Evolutionary conservation across 495 filamentous ascomycete species (phyloP).

Genomic region (Annulohypoxylon moriforme): DNA sequence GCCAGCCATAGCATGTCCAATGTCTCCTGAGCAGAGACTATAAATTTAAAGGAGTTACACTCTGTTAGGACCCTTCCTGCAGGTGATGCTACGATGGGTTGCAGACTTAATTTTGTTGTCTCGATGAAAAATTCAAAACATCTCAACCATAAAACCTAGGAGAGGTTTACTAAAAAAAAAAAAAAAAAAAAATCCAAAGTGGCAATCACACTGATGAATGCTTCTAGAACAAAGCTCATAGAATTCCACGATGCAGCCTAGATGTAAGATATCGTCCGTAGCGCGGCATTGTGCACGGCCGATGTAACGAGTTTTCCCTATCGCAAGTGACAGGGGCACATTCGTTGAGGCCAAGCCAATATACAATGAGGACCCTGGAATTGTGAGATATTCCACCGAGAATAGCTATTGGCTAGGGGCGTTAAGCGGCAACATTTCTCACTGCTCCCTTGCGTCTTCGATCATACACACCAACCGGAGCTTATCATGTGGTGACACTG

Average conservation of each 20-base stretch:
- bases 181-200: not conserved
- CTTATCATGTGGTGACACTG: conserved; percentile 28
- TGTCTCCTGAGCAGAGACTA: conserved; percentile 16
- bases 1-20: conserved; percentile 1
- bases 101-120: conserved; percentile 15
- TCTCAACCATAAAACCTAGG: not conserved
- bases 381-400: conserved; percentile 22
- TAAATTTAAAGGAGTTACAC: conserved; percentile 6
- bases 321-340: not conserved
- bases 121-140: conserved; percentile 20
- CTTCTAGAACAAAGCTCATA: conserved; percentile 41
- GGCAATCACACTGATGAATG: not conserved
- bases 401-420: conserved; percentile 17
- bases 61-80: conserved; percentile 27
- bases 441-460: conserved; percentile 22
- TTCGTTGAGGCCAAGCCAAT: conserved; percentile 32
- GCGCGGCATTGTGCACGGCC: conserved; percentile 12
- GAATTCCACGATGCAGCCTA: conserved; percentile 18
- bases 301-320: conserved; percentile 27
- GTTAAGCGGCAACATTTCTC: not conserved
- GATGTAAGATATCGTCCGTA: conserved; percentile 22
- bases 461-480: conserved; percentile 17
- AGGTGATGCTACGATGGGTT: conserved; percentile 29
- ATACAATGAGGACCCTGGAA: conserved; percentile 33
- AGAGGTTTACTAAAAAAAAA: conserved; percentile 23